These are phyloP conservation scores for Trichoderma lentiforme DNA, from an alignment of 2,329 filamentous ascomycete species.

Conservation along the genomic window DNA sequence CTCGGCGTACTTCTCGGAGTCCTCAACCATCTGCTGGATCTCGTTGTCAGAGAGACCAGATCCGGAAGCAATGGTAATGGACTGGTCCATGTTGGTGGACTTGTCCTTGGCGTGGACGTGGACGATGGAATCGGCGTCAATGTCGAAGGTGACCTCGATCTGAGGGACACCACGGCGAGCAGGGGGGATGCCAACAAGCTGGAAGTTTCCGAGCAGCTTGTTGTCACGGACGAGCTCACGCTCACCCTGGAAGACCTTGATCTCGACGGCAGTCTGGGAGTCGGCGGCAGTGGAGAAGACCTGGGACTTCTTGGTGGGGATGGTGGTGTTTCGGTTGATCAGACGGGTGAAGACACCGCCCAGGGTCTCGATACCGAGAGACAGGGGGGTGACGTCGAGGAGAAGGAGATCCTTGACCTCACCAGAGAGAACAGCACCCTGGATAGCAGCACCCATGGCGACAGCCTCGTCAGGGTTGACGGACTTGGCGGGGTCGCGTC, in stretches of 20 bases:
- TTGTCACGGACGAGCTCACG: slow-evolving; percentile 98
- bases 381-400: slow-evolving; percentile 92
- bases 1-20: slow-evolving; percentile 95
- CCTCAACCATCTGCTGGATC: slow-evolving; percentile 96
- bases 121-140: slow-evolving; percentile 95
- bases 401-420: slow-evolving; percentile 95
- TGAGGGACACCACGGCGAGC: slow-evolving; percentile 95
- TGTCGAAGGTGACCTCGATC: slow-evolving; percentile 97
- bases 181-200: slow-evolving; percentile 94
- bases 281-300: slow-evolving; percentile 96
- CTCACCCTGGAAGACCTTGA: slow-evolving; percentile 99
- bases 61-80: slow-evolving; percentile 96
- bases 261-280: slow-evolving; percentile 98
- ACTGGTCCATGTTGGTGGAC: slow-evolving; percentile 99
- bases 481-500: slow-evolving; percentile 93
- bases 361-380: slow-evolving; percentile 96
- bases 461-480: slow-evolving; percentile 99
- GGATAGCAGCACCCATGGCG: slow-evolving; percentile 93
- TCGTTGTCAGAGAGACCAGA: slow-evolving; percentile 92
- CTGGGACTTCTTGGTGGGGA: slow-evolving; percentile 98
- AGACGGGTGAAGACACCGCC: slow-evolving; percentile 96
- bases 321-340: slow-evolving; percentile 99
- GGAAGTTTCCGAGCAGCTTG: slow-evolving; percentile 99
- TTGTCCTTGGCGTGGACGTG: slow-evolving; percentile 99
- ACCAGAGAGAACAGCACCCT: slow-evolving; percentile 93